These are phyloP conservation scores for Leucocoprinus leucothites DNA, from an alignment of 768 basidiomycete genomes.

Conservation along the genomic window DNA sequence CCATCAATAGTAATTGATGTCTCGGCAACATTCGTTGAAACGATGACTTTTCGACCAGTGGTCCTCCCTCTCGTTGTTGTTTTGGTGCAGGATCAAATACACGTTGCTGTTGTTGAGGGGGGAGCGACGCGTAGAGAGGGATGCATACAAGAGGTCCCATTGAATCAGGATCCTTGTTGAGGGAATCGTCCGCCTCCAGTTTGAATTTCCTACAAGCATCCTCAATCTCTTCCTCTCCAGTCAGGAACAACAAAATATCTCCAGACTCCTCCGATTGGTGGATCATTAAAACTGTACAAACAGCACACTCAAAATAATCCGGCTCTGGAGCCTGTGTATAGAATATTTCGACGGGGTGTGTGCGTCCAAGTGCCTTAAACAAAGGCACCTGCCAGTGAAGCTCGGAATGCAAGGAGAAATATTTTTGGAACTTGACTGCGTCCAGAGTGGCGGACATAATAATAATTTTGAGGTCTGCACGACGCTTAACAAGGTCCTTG, in stretches of 20 bases:
- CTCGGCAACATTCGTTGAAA: slow-evolving; percentile 97
- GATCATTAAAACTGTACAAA: slow-evolving; percentile 95
- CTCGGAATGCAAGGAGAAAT: slow-evolving; percentile 60
- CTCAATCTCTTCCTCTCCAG: slow-evolving; percentile 98
- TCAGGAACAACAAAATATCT: slow-evolving; percentile 92
- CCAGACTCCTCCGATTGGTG: slow-evolving; percentile 93
- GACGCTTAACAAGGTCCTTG: slow-evolving; percentile 76
- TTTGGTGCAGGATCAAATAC: slow-evolving; percentile 91
- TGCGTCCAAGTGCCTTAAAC: slow-evolving; percentile 90
- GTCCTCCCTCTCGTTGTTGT: slow-evolving; percentile 56
- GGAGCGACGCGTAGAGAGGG: slow-evolving; percentile 93
- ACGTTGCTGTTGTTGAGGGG: slow-evolving; percentile 91
- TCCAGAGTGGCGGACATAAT: slow-evolving; percentile 99
- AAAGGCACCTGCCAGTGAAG: slow-evolving; percentile 69
- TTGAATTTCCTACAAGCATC: slow-evolving; percentile 94
- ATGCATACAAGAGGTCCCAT: slow-evolving; percentile 89
- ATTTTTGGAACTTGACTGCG: slow-evolving; percentile 94
- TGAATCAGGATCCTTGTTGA: slow-evolving; percentile 63
- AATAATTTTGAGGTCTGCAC: slow-evolving; percentile 92
- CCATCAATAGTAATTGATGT: slow-evolving; percentile 98
- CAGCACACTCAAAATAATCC: slow-evolving; percentile 96
- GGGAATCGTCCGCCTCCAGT: slow-evolving; percentile 81
- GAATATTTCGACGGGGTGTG: slow-evolving; percentile 94
- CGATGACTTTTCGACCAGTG: slow-evolving; percentile 89
- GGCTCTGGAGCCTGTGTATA: slow-evolving; percentile 91